A percentile compares a stretch with the other conserved stretches of the same genome.
phyloP scores from a whole-genome alignment of 345 rosid species.

The Microcos paniculata region DNA sequence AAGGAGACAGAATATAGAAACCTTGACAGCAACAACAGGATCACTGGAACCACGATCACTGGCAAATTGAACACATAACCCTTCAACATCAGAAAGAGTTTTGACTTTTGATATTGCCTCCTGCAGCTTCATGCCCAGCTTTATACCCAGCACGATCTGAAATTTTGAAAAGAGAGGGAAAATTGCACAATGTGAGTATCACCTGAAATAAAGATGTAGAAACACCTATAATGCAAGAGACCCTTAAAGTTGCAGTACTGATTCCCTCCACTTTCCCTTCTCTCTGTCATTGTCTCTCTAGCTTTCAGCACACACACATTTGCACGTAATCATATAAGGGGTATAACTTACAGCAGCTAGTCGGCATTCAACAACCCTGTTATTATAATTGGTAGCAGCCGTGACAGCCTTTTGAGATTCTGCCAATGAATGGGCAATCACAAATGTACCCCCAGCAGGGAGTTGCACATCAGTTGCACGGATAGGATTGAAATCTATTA shows the following conservation, averaged over 20 bases:
- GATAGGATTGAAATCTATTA: slow-evolving; percentile 97
- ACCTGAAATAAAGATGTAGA: not conserved
- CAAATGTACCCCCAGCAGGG: slow-evolving; percentile 93
- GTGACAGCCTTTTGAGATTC: slow-evolving; percentile 97
- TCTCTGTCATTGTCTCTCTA: not conserved
- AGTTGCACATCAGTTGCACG: slow-evolving; percentile 95
- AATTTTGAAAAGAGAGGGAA: slow-evolving; percentile 22
- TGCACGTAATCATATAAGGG: not conserved
- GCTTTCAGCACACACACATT: not conserved
- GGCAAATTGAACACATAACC: slow-evolving; percentile 71
- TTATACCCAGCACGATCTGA: slow-evolving; percentile 85
- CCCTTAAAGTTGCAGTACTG: not conserved
- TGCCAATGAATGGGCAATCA: slow-evolving; percentile 91
- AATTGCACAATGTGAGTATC: slow-evolving; percentile 10
- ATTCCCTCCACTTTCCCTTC: not conserved
- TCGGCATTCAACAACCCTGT: slow-evolving; percentile 96
- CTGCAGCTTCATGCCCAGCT: slow-evolving; percentile 79
- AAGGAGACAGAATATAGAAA: slow-evolving; percentile 27
- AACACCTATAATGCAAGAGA: not conserved
- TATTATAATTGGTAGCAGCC: slow-evolving; percentile 92
- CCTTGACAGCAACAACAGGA: slow-evolving; percentile 90
- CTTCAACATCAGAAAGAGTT: slow-evolving; percentile 96
- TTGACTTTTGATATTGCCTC: slow-evolving; percentile 69
- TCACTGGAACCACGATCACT: slow-evolving; percentile 55
- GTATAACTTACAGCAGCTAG: slow-evolving; percentile 75